Evolutionary conservation across 1,284 basidiomycete species (phyloP).

Genomic region (Somion occarium): DNA sequence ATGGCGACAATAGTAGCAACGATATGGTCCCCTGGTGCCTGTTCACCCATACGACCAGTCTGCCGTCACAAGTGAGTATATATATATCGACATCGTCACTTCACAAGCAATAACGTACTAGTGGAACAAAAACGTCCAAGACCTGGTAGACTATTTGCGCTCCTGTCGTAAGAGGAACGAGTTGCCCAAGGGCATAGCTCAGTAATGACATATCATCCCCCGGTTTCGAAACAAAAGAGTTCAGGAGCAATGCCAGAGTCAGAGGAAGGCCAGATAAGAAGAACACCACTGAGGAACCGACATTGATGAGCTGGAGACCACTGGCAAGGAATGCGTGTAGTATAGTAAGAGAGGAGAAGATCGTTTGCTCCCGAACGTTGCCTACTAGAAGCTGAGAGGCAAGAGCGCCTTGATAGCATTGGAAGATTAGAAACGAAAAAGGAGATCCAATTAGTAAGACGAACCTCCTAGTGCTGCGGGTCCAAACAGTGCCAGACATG

Average conservation of each 20-base stretch:
- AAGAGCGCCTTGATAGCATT: slow-evolving; percentile 43
- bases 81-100: not conserved
- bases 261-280: slow-evolving; percentile 55
- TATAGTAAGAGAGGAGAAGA: slow-evolving; percentile 61
- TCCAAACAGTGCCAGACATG: slow-evolving; percentile 72
- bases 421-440: slow-evolving; percentile 11
- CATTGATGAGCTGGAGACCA: slow-evolving; percentile 50
- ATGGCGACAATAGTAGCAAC: slow-evolving; percentile 74
- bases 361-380: slow-evolving; percentile 51
- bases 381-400: slow-evolving; percentile 51
- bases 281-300: slow-evolving; percentile 70
- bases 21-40: slow-evolving; percentile 85
- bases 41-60: slow-evolving; percentile 73
- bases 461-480: slow-evolving; percentile 69
- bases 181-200: slow-evolving; percentile 64
- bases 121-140: slow-evolving; percentile 88
- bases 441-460: slow-evolving; percentile 18
- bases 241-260: slow-evolving; percentile 46
- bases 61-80: slow-evolving; percentile 27
- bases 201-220: slow-evolving; percentile 43
- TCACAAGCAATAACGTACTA: slow-evolving; percentile 46
- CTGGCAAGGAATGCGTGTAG: slow-evolving; percentile 51
- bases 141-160: slow-evolving; percentile 68
- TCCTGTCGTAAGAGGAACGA: slow-evolving; percentile 63
- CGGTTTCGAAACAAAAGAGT: slow-evolving; percentile 36